A percentile compares a stretch with the other conserved stretches of the same genome.
Conservation (phyloP, 805 yeast species). For the Candida ortonii region DNA sequence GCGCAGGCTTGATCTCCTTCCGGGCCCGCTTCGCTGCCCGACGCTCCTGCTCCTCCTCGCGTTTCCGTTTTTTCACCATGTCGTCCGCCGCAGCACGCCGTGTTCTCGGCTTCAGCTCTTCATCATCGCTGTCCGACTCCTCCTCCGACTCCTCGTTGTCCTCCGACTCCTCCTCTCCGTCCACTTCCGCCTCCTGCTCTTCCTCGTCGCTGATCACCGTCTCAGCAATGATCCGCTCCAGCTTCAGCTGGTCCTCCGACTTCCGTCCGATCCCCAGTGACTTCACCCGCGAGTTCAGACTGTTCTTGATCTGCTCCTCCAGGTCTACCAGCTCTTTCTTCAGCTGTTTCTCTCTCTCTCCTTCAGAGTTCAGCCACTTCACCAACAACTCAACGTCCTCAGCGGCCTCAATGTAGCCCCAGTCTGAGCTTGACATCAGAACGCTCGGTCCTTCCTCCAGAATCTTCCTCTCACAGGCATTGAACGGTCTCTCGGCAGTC, state of each 20-base stretch:
- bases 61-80: slow-evolving; percentile 26
- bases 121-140: slow-evolving; percentile 18
- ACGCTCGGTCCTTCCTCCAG: slow-evolving; percentile 65
- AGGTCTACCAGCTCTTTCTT: slow-evolving; percentile 56
- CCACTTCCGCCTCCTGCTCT: slow-evolving; percentile 13
- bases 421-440: slow-evolving; percentile 48
- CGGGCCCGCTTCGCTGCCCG: slow-evolving; percentile 32
- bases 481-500: slow-evolving; percentile 27
- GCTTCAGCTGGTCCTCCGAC: slow-evolving; percentile 41
- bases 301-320: slow-evolving; percentile 49
- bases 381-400: slow-evolving; percentile 56
- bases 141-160: slow-evolving; percentile 16
- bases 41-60: slow-evolving; percentile 27
- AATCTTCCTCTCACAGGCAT: slow-evolving; percentile 53
- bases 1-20: slow-evolving; percentile 33
- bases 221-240: slow-evolving; percentile 40
- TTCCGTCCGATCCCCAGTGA: slow-evolving; percentile 45
- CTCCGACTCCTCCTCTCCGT: slow-evolving; percentile 20
- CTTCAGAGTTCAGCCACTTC: slow-evolving; percentile 73
- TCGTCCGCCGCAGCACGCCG: slow-evolving; percentile 35
- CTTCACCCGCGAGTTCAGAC: slow-evolving; percentile 58
- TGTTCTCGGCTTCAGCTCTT: slow-evolving; percentile 28
- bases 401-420: slow-evolving; percentile 69
- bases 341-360: slow-evolving; percentile 65
- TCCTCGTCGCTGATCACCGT: slow-evolving; percentile 37